Base-by-base conservation (phyloP, 345 rosid genomes). In the Lepidium aucheri region DNA sequence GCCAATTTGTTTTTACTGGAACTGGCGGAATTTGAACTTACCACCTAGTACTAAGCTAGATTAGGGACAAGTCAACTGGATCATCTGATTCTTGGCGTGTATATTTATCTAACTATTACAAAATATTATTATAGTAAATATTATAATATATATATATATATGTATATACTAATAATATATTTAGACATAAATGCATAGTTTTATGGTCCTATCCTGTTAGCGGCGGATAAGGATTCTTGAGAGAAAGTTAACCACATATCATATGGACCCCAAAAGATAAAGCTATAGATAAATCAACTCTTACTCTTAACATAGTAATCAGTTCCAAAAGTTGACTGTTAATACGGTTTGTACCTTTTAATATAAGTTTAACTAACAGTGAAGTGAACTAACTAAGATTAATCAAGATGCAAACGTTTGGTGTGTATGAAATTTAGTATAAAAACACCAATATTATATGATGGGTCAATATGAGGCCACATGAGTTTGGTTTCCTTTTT, bases 401-500 rank as follows among this genome's bases (percentile, higher is more conserved):
- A 41, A 3, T 24, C 8, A 65, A 57, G 56, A 46, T 34, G 35
- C 28, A 67, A 46, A 35, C 24, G 36, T 68, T 58, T 49, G 49
- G 24, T 58, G 65, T 58, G 24, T 58, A 58, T 16, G 36, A 26
- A 57, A 47, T 46, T 68, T 26, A 15, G 35, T 42, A 68, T 68
- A 39, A 49, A 47, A 49, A 15, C 13, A 59, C 28, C 26, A 49
- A 67, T 67, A 20, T 10, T 24, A 38, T 6, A 4, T 44, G 28
- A 44, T 36, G 22, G 67, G 60, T 40, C 60, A 52, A 69, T 50
- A 39, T 30, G 45, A 57, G 47, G 33, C 46, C 18, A 39, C 46
- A 33, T 33, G 53, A 42, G 60, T 42, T 50, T 51, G 45, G n/a
- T 50, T 59, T 35, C 16, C 65, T 30, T 57, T 47, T 41, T 39